These are phyloP conservation scores for Fusarium nodosum DNA, from an alignment of 2,329 filamentous ascomycete species.

Conservation along the genomic window DNA sequence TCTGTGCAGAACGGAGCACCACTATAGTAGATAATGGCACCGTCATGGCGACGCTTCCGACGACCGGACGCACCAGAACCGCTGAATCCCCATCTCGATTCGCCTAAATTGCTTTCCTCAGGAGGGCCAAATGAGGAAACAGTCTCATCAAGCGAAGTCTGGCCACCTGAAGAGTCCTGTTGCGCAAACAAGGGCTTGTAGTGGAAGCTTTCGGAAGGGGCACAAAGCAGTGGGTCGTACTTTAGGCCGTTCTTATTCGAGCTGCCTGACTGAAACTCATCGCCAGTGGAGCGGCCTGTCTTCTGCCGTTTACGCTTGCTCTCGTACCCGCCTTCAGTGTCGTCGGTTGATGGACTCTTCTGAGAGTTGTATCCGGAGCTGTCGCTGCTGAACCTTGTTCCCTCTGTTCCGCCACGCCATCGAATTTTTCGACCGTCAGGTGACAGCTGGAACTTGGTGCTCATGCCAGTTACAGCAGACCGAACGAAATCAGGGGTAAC, in stretches of 20 bases:
- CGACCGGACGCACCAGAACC: conserved; percentile 63
- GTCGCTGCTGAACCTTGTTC: conserved; percentile 76
- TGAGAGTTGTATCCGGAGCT: conserved; percentile 66
- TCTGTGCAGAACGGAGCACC: conserved; percentile 86
- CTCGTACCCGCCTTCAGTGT: conserved; percentile 60
- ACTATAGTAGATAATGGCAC: conserved; percentile 86
- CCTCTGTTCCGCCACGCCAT: conserved; percentile 78
- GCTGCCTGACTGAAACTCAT: conserved; percentile 53
- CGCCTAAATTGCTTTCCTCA: conserved; percentile 64
- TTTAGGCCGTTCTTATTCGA: conserved; percentile 59
- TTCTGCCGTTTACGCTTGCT: conserved; percentile 63
- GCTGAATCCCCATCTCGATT: conserved; percentile 62
- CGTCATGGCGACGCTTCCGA: conserved; percentile 71
- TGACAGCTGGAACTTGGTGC: conserved; percentile 82
- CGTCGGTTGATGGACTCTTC: conserved; percentile 64
- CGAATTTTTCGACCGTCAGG: conserved; percentile 82
- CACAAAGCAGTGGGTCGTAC: conserved; percentile 55
- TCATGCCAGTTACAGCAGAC: conserved; percentile 76
- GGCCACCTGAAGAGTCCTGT: conserved; percentile 61
- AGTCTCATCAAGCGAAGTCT: conserved; percentile 64
- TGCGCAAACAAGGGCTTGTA: conserved; percentile 75
- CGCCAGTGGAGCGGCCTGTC: conserved; percentile 53
- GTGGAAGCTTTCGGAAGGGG: conserved; percentile 66
- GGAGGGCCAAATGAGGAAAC: conserved; percentile 62
- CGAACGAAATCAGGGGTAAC: conserved; percentile 84